Evolutionary conservation across 2,329 filamentous ascomycete genomes (phyloP).

Genomic region (Xylaria sp.): DNA sequence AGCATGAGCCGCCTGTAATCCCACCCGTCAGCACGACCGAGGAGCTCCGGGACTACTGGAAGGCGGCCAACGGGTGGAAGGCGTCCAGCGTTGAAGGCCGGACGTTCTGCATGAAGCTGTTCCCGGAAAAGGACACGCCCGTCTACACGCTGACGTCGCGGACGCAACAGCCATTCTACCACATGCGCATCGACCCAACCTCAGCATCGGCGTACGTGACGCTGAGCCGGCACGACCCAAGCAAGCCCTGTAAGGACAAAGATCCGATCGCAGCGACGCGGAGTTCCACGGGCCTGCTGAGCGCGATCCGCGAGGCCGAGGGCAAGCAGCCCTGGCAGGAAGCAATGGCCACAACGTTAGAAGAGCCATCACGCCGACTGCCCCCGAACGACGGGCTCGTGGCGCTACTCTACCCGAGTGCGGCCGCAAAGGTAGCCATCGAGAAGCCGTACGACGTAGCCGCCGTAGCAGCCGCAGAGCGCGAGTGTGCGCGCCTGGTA

Average conservation of each 20-base stretch:
- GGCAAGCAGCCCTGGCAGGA: conserved; percentile 65
- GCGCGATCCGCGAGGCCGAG: conserved; percentile 49
- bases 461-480: conserved; percentile 70
- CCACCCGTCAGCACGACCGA: conserved; percentile 66
- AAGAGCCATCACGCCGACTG: conserved; percentile 63
- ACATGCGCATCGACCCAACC: conserved; percentile 70
- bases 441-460: conserved; percentile 68
- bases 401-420: conserved; percentile 73
- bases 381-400: conserved; percentile 71
- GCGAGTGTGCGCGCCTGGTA: conserved; percentile 76
- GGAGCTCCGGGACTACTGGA: conserved; percentile 73
- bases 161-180: conserved; percentile 71
- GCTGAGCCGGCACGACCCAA: conserved; percentile 69
- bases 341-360: conserved; percentile 67
- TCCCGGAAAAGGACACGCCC: conserved; percentile 67
- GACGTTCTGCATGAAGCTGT: conserved; percentile 68
- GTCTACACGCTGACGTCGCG: conserved; percentile 73
- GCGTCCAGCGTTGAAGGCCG: conserved; percentile 68
- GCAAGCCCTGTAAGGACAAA: conserved; percentile 61
- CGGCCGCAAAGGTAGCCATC: conserved; percentile 70
- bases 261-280: conserved; percentile 50
- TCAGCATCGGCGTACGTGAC: conserved; percentile 71
- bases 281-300: conserved; percentile 42
- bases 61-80: conserved; percentile 75
- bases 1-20: conserved; percentile 56